A percentile compares a stretch with the other conserved stretches of the same genome.
Conservation (phyloP, 306 rosid species). For the Castanospermum australe region DNA sequence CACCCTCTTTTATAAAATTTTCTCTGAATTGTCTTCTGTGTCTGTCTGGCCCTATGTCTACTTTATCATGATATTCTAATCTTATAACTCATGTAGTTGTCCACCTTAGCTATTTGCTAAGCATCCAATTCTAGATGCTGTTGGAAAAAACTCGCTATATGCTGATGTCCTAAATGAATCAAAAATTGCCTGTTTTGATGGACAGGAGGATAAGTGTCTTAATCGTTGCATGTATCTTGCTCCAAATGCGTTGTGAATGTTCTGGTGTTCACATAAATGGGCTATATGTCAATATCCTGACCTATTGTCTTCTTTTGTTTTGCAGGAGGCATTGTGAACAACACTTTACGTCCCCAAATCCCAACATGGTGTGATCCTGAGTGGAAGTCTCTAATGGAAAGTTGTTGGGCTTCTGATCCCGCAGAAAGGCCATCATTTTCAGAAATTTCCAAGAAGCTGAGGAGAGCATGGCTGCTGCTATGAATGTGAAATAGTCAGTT, state of each 20-base stretch:
- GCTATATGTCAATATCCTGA: background rate
- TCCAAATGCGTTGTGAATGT: background rate
- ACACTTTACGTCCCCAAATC: constrained; percentile 79
- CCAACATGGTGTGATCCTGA: constrained; percentile 99
- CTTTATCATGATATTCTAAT: background rate
- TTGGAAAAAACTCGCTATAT: background rate
- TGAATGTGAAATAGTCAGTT: constrained; percentile 78
- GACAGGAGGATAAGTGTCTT: background rate
- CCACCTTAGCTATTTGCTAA: background rate
- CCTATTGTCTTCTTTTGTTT: constrained; percentile 22
- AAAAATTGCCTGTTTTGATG: background rate
- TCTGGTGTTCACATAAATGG: background rate
- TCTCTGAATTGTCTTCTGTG: background rate
- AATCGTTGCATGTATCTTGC: background rate
- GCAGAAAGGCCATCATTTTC: constrained; percentile 84
- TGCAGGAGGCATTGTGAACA: constrained; percentile 95
- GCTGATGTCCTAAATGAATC: background rate
- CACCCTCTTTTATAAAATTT: background rate
- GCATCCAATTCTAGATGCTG: background rate
- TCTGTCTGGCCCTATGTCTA: background rate
- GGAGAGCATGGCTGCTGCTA: constrained; percentile 95
- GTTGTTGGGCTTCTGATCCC: constrained; percentile 94
- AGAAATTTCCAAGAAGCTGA: constrained; percentile 91
- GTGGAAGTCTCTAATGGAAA: constrained; percentile 97
- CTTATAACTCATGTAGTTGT: background rate